Evolutionary conservation across 371 early-diverging fungal genomes (phyloP), one percentile per base, ranked within the genome.

Genomic region (Gilbertella persicaria): DNA sequence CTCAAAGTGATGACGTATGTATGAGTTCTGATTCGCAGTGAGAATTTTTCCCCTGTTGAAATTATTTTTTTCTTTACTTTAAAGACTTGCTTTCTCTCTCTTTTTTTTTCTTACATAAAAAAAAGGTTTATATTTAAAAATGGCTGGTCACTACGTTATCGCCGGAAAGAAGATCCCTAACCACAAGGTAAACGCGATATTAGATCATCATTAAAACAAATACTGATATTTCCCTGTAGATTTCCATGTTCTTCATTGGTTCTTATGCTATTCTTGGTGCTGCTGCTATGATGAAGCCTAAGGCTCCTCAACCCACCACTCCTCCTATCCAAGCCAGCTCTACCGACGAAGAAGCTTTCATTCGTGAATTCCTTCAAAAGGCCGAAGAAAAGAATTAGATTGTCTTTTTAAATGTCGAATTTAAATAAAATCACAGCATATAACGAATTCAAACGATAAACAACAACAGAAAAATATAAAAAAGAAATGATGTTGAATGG

Each of bases 311-410:
- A 47, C 59, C 73, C 44, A 62, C 77, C 47, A 68, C 77, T 41
- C 88, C 88, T 49, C 86, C 86, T 33, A 85, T 87, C 67, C 82
- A 82, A 62, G 83, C 88, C 39, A 64, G 77, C 52, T 83, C 80
- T 65, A 60, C 75, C 40, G 88, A 87, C 17, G 88, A 87, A 55
- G 80, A 80, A 62, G 75, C 74, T 43, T 87, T 84, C 66, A 84
- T 87, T 57, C 70, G 78, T 48, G 80, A 87, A 62, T 87, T 85
- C 82, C 71, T 87, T 44, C 73, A 78, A 63, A 68, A 77, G 55
- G 81, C 83, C 25, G 87, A 83, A 24, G 83, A 87, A 30, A 73
- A 78, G 66, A 71, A 83, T 50, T 41, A 50, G 25, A 35, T 41
- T 42, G 17, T 28, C 17, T 38, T 35, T 36, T 23, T 40, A 8